A percentile compares a stretch with the other conserved stretches of the same genome.
phyloP scores from a whole-genome alignment of 805 yeast species.

The Yarrowia bubula region DNA sequence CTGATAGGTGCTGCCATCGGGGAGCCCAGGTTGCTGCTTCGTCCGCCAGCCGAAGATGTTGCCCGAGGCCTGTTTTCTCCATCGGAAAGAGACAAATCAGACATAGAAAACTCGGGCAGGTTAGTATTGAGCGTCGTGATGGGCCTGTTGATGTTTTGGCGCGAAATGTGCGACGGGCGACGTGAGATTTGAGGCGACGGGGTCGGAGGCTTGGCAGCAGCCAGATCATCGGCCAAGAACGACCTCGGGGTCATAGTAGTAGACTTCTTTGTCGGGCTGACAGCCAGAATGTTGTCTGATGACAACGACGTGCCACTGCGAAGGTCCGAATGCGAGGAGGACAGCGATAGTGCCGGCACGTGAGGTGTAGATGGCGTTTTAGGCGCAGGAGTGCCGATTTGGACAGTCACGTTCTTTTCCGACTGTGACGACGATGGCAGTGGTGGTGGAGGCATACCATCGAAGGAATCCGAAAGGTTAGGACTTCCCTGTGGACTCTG shows the following conservation, averaged over 20 bases:
- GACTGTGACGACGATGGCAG: background rate
- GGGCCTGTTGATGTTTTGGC: constrained; percentile 14
- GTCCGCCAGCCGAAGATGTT: constrained; percentile 18
- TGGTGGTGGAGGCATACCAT: constrained; percentile 28
- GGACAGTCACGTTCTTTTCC: constrained; percentile 22
- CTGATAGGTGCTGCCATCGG: constrained; percentile 18
- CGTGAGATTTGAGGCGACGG: constrained; percentile 14
- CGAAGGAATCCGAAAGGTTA: constrained; percentile 16
- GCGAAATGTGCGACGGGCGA: constrained; percentile 14
- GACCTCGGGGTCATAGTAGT: constrained; percentile 14
- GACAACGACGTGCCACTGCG: background rate
- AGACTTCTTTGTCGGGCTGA: constrained; percentile 17
- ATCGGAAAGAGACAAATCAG: constrained; percentile 20
- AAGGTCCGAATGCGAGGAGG: constrained; percentile 7
- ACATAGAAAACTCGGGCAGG: constrained; percentile 20
- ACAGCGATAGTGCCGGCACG: constrained; percentile 13
- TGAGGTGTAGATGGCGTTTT: constrained; percentile 12
- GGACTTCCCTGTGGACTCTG: constrained; percentile 20
- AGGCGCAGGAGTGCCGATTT: constrained; percentile 6
- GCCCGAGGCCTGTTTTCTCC: constrained; percentile 3
- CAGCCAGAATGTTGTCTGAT: background rate
- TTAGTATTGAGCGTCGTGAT: constrained; percentile 17
- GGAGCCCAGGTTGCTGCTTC: constrained; percentile 10
- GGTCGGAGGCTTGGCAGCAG: background rate
- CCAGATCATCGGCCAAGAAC: constrained; percentile 5